phyloP scores from a whole-genome alignment of 1,139 yeast genomes.

The Geotrichum klebahnii region DNA sequence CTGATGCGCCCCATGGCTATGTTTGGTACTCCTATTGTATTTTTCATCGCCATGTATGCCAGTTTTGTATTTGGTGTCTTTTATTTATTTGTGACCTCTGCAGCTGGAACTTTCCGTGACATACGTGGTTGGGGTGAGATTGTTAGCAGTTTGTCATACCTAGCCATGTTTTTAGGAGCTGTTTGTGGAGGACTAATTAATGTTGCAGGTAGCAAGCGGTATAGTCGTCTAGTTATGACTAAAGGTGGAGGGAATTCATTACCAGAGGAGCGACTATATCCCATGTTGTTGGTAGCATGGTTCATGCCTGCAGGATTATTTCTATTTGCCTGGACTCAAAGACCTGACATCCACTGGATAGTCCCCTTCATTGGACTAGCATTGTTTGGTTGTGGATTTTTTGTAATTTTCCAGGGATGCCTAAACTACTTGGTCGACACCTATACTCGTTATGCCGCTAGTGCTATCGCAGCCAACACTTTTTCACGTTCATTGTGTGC shows the following conservation, averaged over 20 bases:
- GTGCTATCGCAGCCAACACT: conserved; percentile 77
- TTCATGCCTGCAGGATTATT: conserved; percentile 64
- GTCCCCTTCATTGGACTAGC: conserved; percentile 64
- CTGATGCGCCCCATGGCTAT: conserved; percentile 45
- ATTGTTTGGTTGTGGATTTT: conserved; percentile 60
- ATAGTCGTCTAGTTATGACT: conserved; percentile 57
- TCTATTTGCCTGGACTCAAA: conserved; percentile 70
- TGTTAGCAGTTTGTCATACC: conserved; percentile 52
- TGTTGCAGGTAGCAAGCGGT: conserved; percentile 44
- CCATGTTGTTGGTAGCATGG: conserved; percentile 47
- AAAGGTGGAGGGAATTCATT: conserved; percentile 45
- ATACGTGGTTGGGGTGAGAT: conserved; percentile 44
- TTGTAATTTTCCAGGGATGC: conserved; percentile 54
- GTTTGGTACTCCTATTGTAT: conserved; percentile 47
- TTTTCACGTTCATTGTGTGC: conserved; percentile 65
- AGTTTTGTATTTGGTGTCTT: conserved; percentile 48
- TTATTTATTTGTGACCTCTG: conserved; percentile 43
- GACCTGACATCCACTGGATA: conserved; percentile 63
- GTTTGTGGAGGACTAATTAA: conserved; percentile 47
- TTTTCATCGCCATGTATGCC: conserved; percentile 44
- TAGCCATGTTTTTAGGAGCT: conserved; percentile 56
- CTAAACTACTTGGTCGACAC: conserved; percentile 62
- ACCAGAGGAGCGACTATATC: conserved; percentile 61
- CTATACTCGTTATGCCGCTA: conserved; percentile 62
- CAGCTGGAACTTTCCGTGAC: conserved; percentile 38